A percentile compares a stretch with the other conserved stretches of the same genome.
Evolutionary conservation across 2,329 filamentous ascomycete genomes (phyloP).

Genomic region (Calycina herbarum): DNA sequence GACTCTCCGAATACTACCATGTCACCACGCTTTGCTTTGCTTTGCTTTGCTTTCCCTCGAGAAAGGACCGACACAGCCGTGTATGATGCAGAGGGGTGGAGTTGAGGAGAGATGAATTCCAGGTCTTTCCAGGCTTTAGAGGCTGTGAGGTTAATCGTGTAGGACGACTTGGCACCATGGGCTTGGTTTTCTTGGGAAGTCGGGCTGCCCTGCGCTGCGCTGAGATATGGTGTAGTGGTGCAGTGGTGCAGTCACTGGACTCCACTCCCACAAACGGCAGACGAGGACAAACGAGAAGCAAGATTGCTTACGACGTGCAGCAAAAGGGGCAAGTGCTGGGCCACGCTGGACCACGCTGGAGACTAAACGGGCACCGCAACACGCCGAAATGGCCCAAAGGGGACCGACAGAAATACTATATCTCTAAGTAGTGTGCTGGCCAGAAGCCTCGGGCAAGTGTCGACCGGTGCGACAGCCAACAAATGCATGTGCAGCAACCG

Average conservation of each 20-base stretch:
- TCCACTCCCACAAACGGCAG: conserved; percentile 14
- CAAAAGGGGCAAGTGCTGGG: neutral
- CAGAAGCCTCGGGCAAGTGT: neutral
- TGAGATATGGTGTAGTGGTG: too few species aligned
- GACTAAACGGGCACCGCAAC: neutral
- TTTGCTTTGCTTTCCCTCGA: neutral
- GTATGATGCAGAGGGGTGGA: conserved; percentile 3
- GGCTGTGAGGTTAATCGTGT: conserved; percentile 9
- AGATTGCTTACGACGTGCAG: conserved; percentile 16
- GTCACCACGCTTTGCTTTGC: too few species aligned
- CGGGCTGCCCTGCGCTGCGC: neutral
- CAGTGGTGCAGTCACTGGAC: neutral
- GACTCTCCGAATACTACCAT: neutral
- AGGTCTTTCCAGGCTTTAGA: neutral
- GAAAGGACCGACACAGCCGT: conserved; percentile 15
- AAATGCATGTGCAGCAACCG: neutral
- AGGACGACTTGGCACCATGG: neutral
- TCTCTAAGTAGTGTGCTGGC: neutral
- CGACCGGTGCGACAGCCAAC: neutral
- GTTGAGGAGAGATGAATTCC: neutral
- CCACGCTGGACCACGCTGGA: neutral
- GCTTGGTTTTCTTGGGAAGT: neutral
- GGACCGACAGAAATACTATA: neutral
- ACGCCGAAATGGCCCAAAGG: neutral
- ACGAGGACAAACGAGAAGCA: conserved; percentile 6